Evolutionary conservation across 2,329 filamentous ascomycete species (phyloP).

Genomic region (Ophiostoma sp.): DNA sequence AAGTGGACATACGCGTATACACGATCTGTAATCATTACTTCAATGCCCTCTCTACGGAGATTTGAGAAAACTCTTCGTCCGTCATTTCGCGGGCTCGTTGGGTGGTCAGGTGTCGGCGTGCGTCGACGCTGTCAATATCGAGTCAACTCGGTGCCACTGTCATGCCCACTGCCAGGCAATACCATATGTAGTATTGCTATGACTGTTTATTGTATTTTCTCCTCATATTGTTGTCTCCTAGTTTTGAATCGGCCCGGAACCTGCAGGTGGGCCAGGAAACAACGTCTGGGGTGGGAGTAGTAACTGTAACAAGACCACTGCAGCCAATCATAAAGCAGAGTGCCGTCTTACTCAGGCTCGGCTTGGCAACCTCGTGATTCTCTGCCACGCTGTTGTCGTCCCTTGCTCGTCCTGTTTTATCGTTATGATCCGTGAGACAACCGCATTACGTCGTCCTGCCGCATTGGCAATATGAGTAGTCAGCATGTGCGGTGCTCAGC

Average conservation of each 20-base stretch:
- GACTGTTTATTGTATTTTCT: background rate
- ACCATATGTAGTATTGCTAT: background rate
- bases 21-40: background rate
- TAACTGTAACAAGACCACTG: background rate
- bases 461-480: background rate
- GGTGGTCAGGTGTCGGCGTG: background rate
- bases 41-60: background rate
- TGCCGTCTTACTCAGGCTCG: slow-evolving; percentile 4
- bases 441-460: too few relatives aligned
- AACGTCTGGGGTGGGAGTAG: slow-evolving; percentile 8
- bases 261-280: slow-evolving; percentile 3
- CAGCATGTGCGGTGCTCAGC: background rate
- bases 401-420: background rate
- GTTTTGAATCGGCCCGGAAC: background rate
- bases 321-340: background rate
- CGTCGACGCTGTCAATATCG: background rate
- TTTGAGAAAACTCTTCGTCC: background rate
- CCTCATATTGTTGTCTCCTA: background rate
- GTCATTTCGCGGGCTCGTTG: background rate
- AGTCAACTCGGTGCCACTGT: background rate
- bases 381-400: background rate
- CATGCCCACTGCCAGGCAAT: background rate
- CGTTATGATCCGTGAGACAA: background rate
- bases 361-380: slow-evolving; percentile 5
- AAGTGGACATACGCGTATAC: background rate